Evolutionary conservation across 2,329 filamentous ascomycete species (phyloP), one percentile per base, ranked within the genome.

Genomic region (Colletotrichum cuscutae): DNA sequence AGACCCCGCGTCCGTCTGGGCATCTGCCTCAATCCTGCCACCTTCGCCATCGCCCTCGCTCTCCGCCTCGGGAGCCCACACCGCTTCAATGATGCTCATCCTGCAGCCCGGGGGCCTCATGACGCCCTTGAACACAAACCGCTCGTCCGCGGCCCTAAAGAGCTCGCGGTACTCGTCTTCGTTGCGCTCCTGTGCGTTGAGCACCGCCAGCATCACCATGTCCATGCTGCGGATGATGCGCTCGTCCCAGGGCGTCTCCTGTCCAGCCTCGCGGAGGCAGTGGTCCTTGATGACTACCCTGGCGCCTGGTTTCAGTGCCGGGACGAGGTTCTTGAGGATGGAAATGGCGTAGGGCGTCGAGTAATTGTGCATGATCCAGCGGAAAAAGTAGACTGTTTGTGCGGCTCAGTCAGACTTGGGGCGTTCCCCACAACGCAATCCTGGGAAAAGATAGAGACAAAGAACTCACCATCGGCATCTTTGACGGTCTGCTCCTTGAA

Each of bases 101-200:
- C 84, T 79, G 74, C 83, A 86, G 3, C 81, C 83, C 19, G 81
- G 77, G 1, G 78, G 78, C 65, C 85, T 82, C 9, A 77, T 82
- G 2, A 86, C 82, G 1, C 85, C 85, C 77, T 82, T 81, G 68
- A 88, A 87, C 1, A 80, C 77, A 71, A 87, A 88, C 0, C 85
- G 77, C 24, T 79, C 74, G 67, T 86, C 83, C 1, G 83, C 85
- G 42, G 79, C 76, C 63, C 75, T 77, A 74, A 89, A 89, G 11
- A 89, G 74, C 12, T 80, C 78, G 37, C 78, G 76, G 70, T 88
- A 89, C 73, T 88, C 86, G 6, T 78, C 77, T 72, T 86, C 84
- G 3, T 81, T 81, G 9, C 88, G 82, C 79, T 89, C 88, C 76
- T 87, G 84, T 2, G 87, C 83, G 74, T 89, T 89, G 49, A 88